A percentile compares a stretch with the other conserved stretches of the same genome.
Conservation (phyloP, 805 yeast genomes). For the Metschnikowia picachoensis region DNA sequence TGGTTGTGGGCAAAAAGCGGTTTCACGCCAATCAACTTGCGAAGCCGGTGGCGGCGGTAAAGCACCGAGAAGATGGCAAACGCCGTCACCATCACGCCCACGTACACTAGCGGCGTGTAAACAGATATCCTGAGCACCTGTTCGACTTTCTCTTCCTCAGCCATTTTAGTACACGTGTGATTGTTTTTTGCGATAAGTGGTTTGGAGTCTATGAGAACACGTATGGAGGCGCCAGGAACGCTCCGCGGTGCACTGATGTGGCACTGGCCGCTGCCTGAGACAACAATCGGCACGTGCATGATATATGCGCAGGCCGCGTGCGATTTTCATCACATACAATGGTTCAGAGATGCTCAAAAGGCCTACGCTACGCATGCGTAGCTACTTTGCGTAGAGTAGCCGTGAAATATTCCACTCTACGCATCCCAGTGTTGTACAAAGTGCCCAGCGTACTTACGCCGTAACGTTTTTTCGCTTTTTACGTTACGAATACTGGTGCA, state of each 20-base stretch:
- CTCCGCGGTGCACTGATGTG: constrained; percentile 6
- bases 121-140: constrained; percentile 35
- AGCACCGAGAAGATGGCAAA: constrained; percentile 64
- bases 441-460: too few relatives aligned
- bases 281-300: too few relatives aligned
- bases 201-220: not conserved
- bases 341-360: too few relatives aligned
- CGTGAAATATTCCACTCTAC: too few relatives aligned
- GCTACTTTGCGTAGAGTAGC: too few relatives aligned
- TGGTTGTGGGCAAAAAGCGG: constrained; percentile 74
- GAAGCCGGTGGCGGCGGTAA: constrained; percentile 56
- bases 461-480: too few relatives aligned
- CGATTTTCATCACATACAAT: too few relatives aligned
- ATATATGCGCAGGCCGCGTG: too few relatives aligned
- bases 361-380: too few relatives aligned
- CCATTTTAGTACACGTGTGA: constrained; percentile 9
- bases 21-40: constrained; percentile 52
- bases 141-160: constrained; percentile 18
- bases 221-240: not conserved
- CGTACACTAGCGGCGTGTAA: constrained; percentile 71
- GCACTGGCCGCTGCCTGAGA: not conserved
- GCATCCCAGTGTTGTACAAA: too few relatives aligned
- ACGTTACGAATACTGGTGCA: too few relatives aligned
- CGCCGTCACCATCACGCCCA: constrained; percentile 62
- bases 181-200: not conserved